Base-by-base conservation (phyloP, 208 protist species). In the Leishmania amazonensis region DNA sequence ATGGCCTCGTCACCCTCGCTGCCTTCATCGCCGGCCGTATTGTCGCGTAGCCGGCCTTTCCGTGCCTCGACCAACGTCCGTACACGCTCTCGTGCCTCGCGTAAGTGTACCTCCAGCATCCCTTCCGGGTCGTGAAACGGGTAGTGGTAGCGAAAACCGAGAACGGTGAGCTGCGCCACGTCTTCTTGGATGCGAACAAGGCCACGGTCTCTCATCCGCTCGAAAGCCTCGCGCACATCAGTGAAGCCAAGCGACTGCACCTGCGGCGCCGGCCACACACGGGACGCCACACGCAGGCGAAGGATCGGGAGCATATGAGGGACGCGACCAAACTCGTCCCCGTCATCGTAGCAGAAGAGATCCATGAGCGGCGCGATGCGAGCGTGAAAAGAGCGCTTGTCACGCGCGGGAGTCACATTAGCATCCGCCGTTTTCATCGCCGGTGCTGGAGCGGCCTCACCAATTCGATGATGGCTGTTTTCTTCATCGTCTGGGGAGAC, bases 101-200 rank as follows among this genome's bases (percentile, higher is more conserved):
- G 74, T 5, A 93, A 38, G 45, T 81, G 83, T 28, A 94, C 80
- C 62, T 92, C 89, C n/a, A 97, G 75, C 84, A 85, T 90, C 15
- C 83, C 79, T 17, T 95, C 88, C 21, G 88, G 86, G 79, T 95
- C 80, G 76, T 95, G 91, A 67, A 92, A 97, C 0, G 92, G 92
- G 58, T 87, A 94, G 81, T 97, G 94, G 79, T 97, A 97, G 17
- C 88, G 90, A 62, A 93, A 97, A 13, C 94, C 92, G 1, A 97
- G 83, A 15, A 90, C 62, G 7, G 92, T 96, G 13, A 97, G 90
- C 62, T 85, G 87, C 57, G 85, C 92, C 0, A 85, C 73, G 64
- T 85, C 86, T 40, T 86, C 79, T 31, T 60, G 65, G 15, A 94
- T 15, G 31, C 78, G 47, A 31, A 95, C 91, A 3, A 97, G 76